Evolutionary conservation across 169 alveolate genomes (phyloP).

Genomic region (Plasmodium inui): DNA sequence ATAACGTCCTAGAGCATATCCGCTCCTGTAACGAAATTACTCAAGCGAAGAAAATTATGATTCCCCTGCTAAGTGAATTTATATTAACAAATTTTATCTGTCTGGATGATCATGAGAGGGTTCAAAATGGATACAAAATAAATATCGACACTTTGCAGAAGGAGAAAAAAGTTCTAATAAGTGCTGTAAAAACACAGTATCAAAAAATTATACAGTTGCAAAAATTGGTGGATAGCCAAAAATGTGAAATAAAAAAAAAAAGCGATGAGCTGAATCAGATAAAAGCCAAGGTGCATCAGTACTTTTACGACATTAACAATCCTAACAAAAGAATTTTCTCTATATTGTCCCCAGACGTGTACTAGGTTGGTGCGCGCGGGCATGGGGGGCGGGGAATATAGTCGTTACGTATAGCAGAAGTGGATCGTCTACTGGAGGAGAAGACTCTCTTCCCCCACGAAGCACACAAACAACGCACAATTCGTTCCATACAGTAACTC

Average conservation of each 20-base stretch:
- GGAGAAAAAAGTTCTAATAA: constrained; percentile 65
- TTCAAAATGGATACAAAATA: constrained; percentile 12
- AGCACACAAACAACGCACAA: background rate
- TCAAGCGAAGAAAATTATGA: constrained; percentile 59
- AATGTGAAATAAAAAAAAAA: constrained; percentile 63
- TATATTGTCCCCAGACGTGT: constrained; percentile 61
- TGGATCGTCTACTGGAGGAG: background rate
- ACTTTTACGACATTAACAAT: constrained; percentile 63
- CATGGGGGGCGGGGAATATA: background rate
- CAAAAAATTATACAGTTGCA: constrained; percentile 52
- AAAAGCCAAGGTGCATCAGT: constrained; percentile 71
- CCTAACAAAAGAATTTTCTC: constrained; percentile 48
- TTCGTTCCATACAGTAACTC: background rate
- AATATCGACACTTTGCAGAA: constrained; percentile 36
- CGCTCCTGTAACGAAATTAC: constrained; percentile 47
- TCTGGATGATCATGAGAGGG: constrained; percentile 5
- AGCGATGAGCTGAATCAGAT: constrained; percentile 69
- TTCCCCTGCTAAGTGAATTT: constrained; percentile 50
- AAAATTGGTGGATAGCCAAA: constrained; percentile 51
- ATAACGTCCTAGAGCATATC: constrained; percentile 32
- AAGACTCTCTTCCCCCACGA: background rate
- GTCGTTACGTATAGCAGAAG: background rate
- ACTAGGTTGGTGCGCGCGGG: background rate
- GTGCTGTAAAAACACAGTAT: constrained; percentile 69
- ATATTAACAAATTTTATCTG: constrained; percentile 29